phyloP scores from a whole-genome alignment of 306 rosid genomes.

The Fragaria nilgerrensis region DNA sequence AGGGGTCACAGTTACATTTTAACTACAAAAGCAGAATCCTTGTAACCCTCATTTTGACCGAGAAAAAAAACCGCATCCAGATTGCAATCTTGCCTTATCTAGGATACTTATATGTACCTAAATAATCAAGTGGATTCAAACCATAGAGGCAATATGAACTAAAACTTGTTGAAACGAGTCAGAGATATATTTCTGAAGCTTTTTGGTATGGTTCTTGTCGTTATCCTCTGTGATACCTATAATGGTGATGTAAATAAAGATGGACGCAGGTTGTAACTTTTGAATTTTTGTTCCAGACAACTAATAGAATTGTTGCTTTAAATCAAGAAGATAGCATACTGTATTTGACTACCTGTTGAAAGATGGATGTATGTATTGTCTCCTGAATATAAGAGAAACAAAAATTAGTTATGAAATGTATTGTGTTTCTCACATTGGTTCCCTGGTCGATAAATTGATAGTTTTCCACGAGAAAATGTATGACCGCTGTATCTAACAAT shows the following conservation, averaged over 20 bases:
- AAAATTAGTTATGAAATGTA: neutral
- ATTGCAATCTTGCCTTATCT: neutral
- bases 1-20: neutral
- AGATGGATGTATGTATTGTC: neutral
- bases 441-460: neutral
- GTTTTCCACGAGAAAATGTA: neutral
- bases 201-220: neutral
- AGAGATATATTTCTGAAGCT: neutral
- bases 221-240: neutral
- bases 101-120: neutral
- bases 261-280: neutral
- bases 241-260: neutral
- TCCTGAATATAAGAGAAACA: neutral
- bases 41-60: neutral
- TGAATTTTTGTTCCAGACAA: neutral
- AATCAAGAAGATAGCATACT: neutral
- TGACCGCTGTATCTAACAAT: constrained; percentile 1
- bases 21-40: neutral
- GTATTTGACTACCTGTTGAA: neutral
- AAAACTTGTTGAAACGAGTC: neutral
- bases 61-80: too few species aligned
- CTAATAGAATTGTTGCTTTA: neutral
- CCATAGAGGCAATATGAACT: neutral
- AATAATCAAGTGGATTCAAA: neutral
- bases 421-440: neutral